Percentiles rank a stretch among this genome's conserved stretches.
Conservation (phyloP, 2,329 filamentous ascomycete species). For the Colletotrichum noveboracense region DNA sequence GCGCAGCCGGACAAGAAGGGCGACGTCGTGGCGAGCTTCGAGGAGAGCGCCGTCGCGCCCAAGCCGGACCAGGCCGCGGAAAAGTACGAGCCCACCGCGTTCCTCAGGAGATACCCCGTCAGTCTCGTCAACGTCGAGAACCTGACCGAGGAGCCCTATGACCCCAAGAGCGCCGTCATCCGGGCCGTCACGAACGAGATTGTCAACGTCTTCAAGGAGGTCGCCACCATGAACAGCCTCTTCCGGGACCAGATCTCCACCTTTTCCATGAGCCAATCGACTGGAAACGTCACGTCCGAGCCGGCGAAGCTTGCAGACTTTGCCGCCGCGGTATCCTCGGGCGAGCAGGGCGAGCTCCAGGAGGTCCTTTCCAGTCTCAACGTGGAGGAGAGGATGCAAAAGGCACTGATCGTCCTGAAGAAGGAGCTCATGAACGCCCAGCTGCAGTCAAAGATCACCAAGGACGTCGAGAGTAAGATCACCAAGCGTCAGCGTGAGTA, state of each 20-base stretch:
- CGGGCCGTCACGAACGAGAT: slow-evolving; percentile 96
- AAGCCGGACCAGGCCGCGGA: slow-evolving; percentile 55
- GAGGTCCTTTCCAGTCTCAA: slow-evolving; percentile 89
- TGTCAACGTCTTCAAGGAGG: slow-evolving; percentile 98
- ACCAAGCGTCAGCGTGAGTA: slow-evolving; percentile 97
- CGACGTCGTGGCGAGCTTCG: slow-evolving; percentile 96
- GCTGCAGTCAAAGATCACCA: slow-evolving; percentile 94
- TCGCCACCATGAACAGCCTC: slow-evolving; percentile 89
- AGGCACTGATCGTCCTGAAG: slow-evolving; percentile 90
- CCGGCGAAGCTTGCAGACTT: slow-evolving; percentile 96
- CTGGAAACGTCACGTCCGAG: slow-evolving; percentile 93
- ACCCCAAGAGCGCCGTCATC: slow-evolving; percentile 88
- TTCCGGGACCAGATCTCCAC: slow-evolving; percentile 98
- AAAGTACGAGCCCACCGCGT: slow-evolving; percentile 86
- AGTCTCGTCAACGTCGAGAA: slow-evolving; percentile 97
- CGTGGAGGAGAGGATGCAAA: slow-evolving; percentile 90
- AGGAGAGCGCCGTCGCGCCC: slow-evolving; percentile 75
- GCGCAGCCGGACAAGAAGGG: slow-evolving; percentile 74
- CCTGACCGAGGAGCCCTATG: slow-evolving; percentile 84
- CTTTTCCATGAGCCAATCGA: slow-evolving; percentile 93
- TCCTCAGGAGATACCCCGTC: slow-evolving; percentile 89
- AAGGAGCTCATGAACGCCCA: slow-evolving; percentile 99
- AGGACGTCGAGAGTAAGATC: slow-evolving; percentile 97
- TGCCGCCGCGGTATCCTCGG: slow-evolving; percentile 93
- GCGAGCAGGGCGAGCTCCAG: slow-evolving; percentile 90